Conservation (phyloP, 2,329 filamentous ascomycete species). For the Apiospora marii region DNA sequence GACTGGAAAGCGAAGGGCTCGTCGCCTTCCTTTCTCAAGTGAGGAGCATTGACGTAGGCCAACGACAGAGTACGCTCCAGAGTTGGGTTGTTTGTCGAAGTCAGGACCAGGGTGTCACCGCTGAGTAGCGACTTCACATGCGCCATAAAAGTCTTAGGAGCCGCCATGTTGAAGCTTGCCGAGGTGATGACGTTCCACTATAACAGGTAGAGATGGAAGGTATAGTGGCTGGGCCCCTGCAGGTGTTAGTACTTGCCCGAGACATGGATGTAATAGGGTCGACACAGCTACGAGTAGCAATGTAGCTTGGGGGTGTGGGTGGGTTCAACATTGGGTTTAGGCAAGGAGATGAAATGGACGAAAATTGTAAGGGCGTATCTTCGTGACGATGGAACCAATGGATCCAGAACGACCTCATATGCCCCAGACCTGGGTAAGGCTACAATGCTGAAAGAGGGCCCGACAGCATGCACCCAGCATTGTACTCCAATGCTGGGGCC, state of each 20-base stretch:
- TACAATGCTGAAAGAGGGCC: background rate
- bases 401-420: background rate
- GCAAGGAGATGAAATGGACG: background rate
- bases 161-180: conserved; percentile 37
- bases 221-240: conserved; percentile 5
- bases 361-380: background rate
- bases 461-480: background rate
- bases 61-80: conserved; percentile 88
- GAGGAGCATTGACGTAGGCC: conserved; percentile 90
- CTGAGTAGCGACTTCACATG: conserved; percentile 94
- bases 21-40: conserved; percentile 86
- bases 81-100: conserved; percentile 80
- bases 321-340: background rate
- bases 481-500: background rate
- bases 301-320: background rate
- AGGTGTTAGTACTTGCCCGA: background rate
- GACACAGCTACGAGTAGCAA: background rate
- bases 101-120: conserved; percentile 88
- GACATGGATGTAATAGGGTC: background rate
- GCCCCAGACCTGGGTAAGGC: background rate
- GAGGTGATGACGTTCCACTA: conserved; percentile 50
- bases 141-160: conserved; percentile 63
- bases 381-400: background rate
- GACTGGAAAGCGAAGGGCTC: conserved; percentile 94
- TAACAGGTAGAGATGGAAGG: conserved; percentile 28